A percentile compares a stretch with the other conserved stretches of the same genome.
Conservation (phyloP, 768 basidiomycete species). For the Candolleomyces aberdarensis region DNA sequence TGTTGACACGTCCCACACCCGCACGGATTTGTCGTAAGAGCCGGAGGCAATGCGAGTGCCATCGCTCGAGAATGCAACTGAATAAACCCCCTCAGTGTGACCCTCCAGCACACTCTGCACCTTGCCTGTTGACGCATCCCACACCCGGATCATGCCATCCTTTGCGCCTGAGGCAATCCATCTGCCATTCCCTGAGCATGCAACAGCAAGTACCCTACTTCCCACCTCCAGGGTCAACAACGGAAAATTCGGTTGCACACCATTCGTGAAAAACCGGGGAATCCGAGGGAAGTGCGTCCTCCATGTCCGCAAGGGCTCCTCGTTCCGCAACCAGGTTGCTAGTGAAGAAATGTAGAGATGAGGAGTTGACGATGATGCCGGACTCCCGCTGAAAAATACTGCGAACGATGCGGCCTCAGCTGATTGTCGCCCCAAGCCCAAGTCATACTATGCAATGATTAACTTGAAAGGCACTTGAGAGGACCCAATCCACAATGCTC, state of each 20-base stretch:
- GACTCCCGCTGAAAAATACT: slow-evolving; percentile 1
- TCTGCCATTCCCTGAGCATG: neutral
- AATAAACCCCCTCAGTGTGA: too few relatives aligned
- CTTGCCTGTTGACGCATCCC: neutral
- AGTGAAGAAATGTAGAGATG: slow-evolving; percentile 3
- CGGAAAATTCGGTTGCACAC: neutral
- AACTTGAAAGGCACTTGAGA: neutral
- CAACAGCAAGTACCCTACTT: neutral
- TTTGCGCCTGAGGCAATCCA: neutral
- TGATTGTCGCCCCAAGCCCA: neutral
- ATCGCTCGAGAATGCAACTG: too few relatives aligned
- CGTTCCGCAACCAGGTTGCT: neutral
- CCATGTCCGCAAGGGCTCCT: neutral
- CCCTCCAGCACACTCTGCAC: neutral
- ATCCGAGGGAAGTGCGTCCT: neutral
- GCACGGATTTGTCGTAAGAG: too few relatives aligned
- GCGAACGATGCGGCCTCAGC: neutral
- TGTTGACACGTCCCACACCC: too few relatives aligned
- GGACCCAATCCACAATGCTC: neutral
- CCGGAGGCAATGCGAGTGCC: too few relatives aligned
- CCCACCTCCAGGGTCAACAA: neutral
- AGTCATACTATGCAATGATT: neutral
- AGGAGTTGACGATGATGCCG: neutral
- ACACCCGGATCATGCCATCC: too few relatives aligned
- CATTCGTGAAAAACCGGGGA: neutral